Percentiles rank a stretch among this genome's conserved stretches.
These are phyloP conservation scores for Collybia sordida DNA, from an alignment of 768 basidiomycete genomes.

Conservation along the genomic window DNA sequence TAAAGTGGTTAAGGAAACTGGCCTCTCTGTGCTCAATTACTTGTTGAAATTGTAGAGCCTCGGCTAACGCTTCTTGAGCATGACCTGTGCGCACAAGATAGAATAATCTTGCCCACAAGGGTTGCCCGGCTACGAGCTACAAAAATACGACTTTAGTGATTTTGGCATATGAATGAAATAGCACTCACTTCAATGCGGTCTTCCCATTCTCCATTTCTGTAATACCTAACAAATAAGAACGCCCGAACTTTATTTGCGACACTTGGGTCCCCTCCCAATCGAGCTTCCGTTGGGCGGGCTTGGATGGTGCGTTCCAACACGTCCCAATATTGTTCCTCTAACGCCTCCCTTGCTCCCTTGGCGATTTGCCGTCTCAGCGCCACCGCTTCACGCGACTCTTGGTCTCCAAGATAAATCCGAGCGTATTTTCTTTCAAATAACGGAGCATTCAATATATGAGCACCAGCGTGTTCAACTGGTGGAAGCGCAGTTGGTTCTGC, in stretches of 20 bases:
- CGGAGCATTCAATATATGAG: slow-evolving; percentile 80
- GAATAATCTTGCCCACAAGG: slow-evolving; percentile 93
- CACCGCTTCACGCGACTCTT: slow-evolving; percentile 63
- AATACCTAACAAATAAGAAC: slow-evolving; percentile 79
- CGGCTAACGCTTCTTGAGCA: slow-evolving; percentile 73
- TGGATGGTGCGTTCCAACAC: slow-evolving; percentile 82
- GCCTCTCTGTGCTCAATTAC: slow-evolving; percentile 77
- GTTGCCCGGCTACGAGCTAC: slow-evolving; percentile 82
- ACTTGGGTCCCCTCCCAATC: slow-evolving; percentile 89
- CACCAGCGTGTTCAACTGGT: slow-evolving; percentile 74
- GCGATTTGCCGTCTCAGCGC: slow-evolving; percentile 73
- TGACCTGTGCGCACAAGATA: slow-evolving; percentile 90
- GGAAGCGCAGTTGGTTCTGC: slow-evolving; percentile 73
- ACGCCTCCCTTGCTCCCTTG: slow-evolving; percentile 71
- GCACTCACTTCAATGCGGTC: slow-evolving; percentile 78
- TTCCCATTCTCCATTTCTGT: slow-evolving; percentile 82
- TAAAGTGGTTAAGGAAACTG: slow-evolving; percentile 80
- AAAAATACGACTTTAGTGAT: slow-evolving; percentile 2
- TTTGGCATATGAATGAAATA: not conserved
- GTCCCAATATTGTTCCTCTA: slow-evolving; percentile 90
- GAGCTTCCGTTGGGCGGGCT: slow-evolving; percentile 78
- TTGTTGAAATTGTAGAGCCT: slow-evolving; percentile 68
- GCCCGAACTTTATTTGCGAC: slow-evolving; percentile 88
- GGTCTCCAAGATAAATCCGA: slow-evolving; percentile 68
- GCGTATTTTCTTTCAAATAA: slow-evolving; percentile 84